Base-by-base conservation (phyloP, 1,284 basidiomycete species). In the Marasmius fiardii region DNA sequence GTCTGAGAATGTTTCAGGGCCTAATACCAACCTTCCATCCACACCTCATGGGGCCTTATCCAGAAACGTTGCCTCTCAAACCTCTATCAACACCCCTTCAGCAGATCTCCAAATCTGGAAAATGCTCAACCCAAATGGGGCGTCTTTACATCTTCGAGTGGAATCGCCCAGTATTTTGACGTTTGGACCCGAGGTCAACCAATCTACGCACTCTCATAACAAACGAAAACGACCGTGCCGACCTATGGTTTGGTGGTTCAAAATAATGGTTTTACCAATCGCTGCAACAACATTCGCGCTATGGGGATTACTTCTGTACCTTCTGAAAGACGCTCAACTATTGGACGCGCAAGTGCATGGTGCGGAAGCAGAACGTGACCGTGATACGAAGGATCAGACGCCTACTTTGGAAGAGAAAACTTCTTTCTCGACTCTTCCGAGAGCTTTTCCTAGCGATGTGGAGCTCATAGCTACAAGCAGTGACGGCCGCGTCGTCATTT, bases 301-400 rank as follows among this genome's bases (percentile, higher is more conserved):
- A 2, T 98, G 92, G 68, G 78, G 82, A 7, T 72, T 98, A 20
- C 74, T 97, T 12, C 78, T 93, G n/a, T 95, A 95, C 67, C 79
- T 99, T 1, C 76, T 98, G 57, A 96, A 96, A 73, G 90, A 97
- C 61, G 85, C 93, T 0, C 94, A 98, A 58, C 80, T 95, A 1
- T 80, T 98, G 14, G 94, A 95, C 64, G 88, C 90, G 4, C 93
- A 95, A 65, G 79, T 87, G 43, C 80, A 89, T 67, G 74, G 80
- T 48, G 72, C 76, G 12, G 80, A 82, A 51, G 67, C 71, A 2
- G 75, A 76, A 39, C 28, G 51, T 51, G 59, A 65, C 1, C 62
- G 67, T 1, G 70, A 74, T 5, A 58, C 60, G 11, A 67, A 65
- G 21, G 67, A 74, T 44, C 67, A 73, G 56, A 63, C 63, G 52